These are phyloP conservation scores for Acacia melanoxylon DNA, from an alignment of 306 rosid species.

Conservation along the genomic window DNA sequence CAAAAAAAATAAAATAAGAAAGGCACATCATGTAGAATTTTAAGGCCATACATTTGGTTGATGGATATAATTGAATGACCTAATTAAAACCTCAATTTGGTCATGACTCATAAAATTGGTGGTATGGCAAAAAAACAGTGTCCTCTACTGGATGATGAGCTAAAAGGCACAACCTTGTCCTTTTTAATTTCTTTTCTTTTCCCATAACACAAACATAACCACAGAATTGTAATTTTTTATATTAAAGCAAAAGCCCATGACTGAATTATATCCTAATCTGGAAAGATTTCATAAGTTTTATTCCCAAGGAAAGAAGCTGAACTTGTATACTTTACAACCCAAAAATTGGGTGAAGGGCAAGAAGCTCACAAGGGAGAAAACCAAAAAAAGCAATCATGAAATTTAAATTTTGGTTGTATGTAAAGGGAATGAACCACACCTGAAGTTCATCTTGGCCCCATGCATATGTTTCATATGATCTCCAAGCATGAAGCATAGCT, in stretches of 20 bases:
- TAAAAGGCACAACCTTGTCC: neutral
- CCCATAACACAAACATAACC: neutral
- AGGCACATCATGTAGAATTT: neutral
- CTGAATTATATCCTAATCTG: conserved; percentile 9
- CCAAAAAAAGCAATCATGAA: neutral
- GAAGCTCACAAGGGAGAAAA: neutral
- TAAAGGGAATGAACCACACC: conserved; percentile 44
- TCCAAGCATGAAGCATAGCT: conserved; percentile 98
- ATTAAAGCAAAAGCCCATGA: conserved; percentile 8
- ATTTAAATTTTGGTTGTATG: conserved; percentile 20
- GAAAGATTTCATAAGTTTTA: conserved; percentile 17
- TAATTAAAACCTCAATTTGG: conserved; percentile 3
- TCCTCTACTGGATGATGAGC: conserved; percentile 11
- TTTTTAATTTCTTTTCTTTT: neutral
- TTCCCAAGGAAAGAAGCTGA: conserved; percentile 23
- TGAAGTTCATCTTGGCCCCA: conserved; percentile 99
- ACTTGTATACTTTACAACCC: conserved; percentile 8
- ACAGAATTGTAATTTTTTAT: neutral
- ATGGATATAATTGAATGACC: conserved; percentile 6
- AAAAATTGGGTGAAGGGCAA: conserved; percentile 3
- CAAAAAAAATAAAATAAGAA: neutral
- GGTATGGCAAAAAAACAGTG: neutral
- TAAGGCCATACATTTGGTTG: conserved; percentile 13
- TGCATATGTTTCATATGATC: conserved; percentile 89
- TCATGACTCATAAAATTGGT: conserved; percentile 6